These are phyloP conservation scores for Skeletonema menzelii DNA, from an alignment of 108 stramenopile genomes.

Conservation along the genomic window DNA sequence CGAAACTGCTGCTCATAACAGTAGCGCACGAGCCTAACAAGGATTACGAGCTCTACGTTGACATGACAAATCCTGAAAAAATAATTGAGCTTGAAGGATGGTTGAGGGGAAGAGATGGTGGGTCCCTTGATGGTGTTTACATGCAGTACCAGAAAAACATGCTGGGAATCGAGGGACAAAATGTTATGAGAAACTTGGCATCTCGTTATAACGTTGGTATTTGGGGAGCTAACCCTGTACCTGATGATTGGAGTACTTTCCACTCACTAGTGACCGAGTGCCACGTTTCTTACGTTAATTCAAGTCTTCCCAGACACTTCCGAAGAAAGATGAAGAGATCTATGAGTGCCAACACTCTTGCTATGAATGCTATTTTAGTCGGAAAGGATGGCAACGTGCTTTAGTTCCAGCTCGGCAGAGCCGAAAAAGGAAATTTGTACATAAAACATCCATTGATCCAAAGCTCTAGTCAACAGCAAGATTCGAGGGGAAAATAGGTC, in stretches of 20 bases:
- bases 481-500: no score
- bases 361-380: conserved; percentile 22
- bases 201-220: conserved; percentile 36
- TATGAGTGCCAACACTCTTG: conserved; percentile 14
- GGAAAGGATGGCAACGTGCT: background rate
- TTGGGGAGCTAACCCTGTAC: conserved; percentile 44
- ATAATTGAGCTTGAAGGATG: conserved; percentile 21
- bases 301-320: conserved; percentile 39
- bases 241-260: conserved; percentile 51
- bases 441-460: no score
- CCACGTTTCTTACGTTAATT: conserved; percentile 46
- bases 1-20: conserved; percentile 42
- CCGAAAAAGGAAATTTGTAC: background rate
- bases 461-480: no score
- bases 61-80: conserved; percentile 42
- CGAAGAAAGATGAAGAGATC: conserved; percentile 41
- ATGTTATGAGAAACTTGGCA: conserved; percentile 35
- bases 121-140: conserved; percentile 44
- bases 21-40: conserved; percentile 18
- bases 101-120: conserved; percentile 43
- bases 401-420: background rate
- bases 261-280: conserved; percentile 45
- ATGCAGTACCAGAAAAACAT: conserved; percentile 48
- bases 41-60: conserved; percentile 33
- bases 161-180: conserved; percentile 33